Percentiles rank a stretch among this genome's conserved stretches.
Evolutionary conservation across 164 flowering plant genomes (phyloP).

Genomic region (Vitis labrusca): DNA sequence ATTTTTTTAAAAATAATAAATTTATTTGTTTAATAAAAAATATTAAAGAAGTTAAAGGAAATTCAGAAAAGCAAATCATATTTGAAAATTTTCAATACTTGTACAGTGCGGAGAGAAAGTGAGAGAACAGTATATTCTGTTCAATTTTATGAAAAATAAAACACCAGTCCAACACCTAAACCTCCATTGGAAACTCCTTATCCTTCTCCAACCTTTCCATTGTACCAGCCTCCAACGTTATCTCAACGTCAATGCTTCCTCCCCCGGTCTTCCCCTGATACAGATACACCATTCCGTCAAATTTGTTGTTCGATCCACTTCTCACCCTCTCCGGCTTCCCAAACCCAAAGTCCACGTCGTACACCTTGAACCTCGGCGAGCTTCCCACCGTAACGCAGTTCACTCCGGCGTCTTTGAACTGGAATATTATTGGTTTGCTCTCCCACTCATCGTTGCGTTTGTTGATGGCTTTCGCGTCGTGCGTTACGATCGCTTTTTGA

Average conservation of each 20-base stretch:
- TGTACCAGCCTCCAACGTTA: slow-evolving; percentile 58
- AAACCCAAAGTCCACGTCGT: slow-evolving; percentile 88
- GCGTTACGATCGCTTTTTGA: slow-evolving; percentile 53
- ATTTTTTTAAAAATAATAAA: too few relatives aligned
- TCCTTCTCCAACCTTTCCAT: slow-evolving; percentile 83
- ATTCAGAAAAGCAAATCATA: too few relatives aligned
- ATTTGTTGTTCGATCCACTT: slow-evolving; percentile 82
- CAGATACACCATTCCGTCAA: slow-evolving; percentile 93
- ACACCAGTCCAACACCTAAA: not conserved
- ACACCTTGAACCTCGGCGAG: slow-evolving; percentile 90
- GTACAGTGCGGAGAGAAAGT: too few relatives aligned
- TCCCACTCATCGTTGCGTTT: slow-evolving; percentile 73
- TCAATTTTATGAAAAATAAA: too few relatives aligned
- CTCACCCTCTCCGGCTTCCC: slow-evolving; percentile 79
- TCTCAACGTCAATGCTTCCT: slow-evolving; percentile 80
- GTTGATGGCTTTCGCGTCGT: slow-evolving; percentile 62
- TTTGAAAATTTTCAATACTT: too few relatives aligned
- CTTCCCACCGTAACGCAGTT: slow-evolving; percentile 92
- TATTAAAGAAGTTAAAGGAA: too few relatives aligned
- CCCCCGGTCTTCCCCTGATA: slow-evolving; percentile 77
- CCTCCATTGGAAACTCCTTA: slow-evolving; percentile 54
- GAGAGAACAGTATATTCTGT: too few relatives aligned
- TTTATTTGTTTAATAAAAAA: too few relatives aligned
- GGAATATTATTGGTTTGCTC: slow-evolving; percentile 59
- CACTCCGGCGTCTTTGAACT: slow-evolving; percentile 83